Base-by-base conservation (phyloP, 768 basidiomycete species). In the Boletellus emodensis region DNA sequence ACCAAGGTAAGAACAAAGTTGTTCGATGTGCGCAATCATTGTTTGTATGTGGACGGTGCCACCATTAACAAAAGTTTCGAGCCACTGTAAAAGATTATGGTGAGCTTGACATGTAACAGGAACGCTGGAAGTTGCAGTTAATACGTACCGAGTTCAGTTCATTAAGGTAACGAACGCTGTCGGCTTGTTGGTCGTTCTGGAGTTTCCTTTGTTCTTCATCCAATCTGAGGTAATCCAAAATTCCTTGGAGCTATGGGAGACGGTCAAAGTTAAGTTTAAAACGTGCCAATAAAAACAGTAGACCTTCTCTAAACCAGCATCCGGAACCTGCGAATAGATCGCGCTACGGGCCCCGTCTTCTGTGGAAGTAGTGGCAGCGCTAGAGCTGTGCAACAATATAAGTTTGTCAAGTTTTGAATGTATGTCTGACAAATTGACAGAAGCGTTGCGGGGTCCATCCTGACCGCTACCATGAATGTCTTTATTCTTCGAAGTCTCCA, bases 31-130 rank as follows among this genome's bases (percentile, higher is more conserved):
- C 15, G 72, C 71, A 10, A 82, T 78, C 13, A 90, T 72, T 33
- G 72, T 69, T 58, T 85, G 79, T 20, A 89, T 83, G 55, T 90
- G 87, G 13, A 79, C 77, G 0, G 83, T 84, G n/a, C 85, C 84
- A 39, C 83, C 82, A 36, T 81, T 82, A 35, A 91, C 87, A 63
- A 92, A 91, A 3, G 81, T 72, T 57, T 93, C 91, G 37, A 94
- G 76, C 91, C 91, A 94, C 82, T 87, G 50, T 52, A 18, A 17
- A 46, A 10, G 42, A 4, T 38, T 18, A 13, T 6, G 22, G 38
- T 24, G 14, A 11, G 50, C 40, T 58, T 3, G 41, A 26, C 32
- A 17, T 14, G 34, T 30, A n/a, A 1, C 18, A n/a, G 11, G 30
- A 13, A 26, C 1, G 35, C 17, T 10, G n/a, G 32, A 18, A 39